Evolutionary conservation across 495 filamentous ascomycete species (phyloP).

Genomic region (Podospora bellae-mahoneyi): DNA sequence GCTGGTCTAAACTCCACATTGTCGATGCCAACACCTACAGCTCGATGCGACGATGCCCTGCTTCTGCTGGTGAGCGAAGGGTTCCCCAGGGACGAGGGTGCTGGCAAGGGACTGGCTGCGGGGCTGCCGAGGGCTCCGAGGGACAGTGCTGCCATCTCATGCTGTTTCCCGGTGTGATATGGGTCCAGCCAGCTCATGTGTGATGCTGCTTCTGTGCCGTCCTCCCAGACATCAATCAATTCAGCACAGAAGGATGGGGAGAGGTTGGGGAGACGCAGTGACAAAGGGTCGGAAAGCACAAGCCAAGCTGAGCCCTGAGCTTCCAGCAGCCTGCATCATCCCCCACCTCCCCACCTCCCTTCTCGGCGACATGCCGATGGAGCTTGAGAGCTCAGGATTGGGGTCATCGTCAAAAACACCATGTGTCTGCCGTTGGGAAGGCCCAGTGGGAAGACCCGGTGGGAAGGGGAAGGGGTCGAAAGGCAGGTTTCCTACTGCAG

Average conservation of each 20-base stretch:
- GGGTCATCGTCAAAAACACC: not conserved
- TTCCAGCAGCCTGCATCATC: not conserved
- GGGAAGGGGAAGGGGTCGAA: not conserved
- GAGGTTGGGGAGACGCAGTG: slow-evolving; percentile 20
- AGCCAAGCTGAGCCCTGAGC: slow-evolving; percentile 1
- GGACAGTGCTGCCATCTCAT: not conserved
- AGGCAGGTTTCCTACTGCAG: not conserved
- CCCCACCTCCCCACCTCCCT: not conserved
- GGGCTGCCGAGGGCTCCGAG: slow-evolving; percentile 2
- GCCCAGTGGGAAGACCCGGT: not conserved
- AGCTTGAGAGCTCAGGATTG: not conserved
- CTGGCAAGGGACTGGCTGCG: slow-evolving; percentile 3
- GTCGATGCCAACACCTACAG: not conserved
- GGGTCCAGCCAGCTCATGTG: not conserved
- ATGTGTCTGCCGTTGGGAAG: not conserved
- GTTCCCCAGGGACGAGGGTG: not conserved
- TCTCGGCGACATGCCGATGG: not conserved
- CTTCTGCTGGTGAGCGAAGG: not conserved
- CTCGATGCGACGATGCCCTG: not conserved
- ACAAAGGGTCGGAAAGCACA: not conserved
- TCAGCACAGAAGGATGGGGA: not conserved
- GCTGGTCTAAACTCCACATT: slow-evolving; percentile 2
- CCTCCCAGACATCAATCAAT: not conserved
- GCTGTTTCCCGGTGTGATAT: slow-evolving; percentile 1
- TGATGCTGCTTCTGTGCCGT: not conserved